These are phyloP conservation scores for Penicillium corylophilum DNA, from an alignment of 2,329 filamentous ascomycete species.

Conservation along the genomic window DNA sequence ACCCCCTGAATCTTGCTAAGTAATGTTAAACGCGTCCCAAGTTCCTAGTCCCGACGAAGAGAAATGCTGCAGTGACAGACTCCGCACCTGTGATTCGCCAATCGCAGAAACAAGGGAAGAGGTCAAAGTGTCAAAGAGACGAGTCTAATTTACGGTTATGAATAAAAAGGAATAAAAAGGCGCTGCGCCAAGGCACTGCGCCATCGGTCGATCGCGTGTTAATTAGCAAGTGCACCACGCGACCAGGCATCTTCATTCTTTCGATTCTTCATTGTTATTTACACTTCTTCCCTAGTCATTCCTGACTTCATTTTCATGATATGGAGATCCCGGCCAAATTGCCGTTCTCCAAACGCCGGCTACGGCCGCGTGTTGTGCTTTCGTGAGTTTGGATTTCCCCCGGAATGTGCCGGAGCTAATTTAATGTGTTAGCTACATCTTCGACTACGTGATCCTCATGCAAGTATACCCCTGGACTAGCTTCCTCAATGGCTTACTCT, in stretches of 20 bases:
- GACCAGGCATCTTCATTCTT: constrained; percentile 1
- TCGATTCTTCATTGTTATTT: background rate
- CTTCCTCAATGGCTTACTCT: background rate
- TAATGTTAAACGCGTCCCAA: background rate
- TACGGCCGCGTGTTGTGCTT: constrained; percentile 52
- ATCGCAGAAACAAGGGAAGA: background rate
- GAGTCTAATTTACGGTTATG: background rate
- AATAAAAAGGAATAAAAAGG: background rate
- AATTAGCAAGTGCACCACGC: background rate
- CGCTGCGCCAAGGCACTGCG: background rate
- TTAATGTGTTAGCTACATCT: constrained; percentile 48
- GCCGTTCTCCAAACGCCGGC: constrained; percentile 54
- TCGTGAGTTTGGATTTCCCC: constrained; percentile 44
- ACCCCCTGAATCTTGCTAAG: background rate
- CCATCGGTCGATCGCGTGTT: background rate
- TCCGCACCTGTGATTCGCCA: background rate
- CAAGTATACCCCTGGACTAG: constrained; percentile 33
- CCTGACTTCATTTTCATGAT: background rate
- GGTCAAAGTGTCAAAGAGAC: background rate
- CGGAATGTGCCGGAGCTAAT: background rate
- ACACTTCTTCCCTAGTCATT: background rate
- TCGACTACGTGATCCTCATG: constrained; percentile 61
- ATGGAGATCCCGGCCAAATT: constrained; percentile 41
- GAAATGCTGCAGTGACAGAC: background rate
- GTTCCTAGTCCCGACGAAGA: background rate